Conservation (phyloP, 306 rosid genomes). For the Lablab purpureus region DNA sequence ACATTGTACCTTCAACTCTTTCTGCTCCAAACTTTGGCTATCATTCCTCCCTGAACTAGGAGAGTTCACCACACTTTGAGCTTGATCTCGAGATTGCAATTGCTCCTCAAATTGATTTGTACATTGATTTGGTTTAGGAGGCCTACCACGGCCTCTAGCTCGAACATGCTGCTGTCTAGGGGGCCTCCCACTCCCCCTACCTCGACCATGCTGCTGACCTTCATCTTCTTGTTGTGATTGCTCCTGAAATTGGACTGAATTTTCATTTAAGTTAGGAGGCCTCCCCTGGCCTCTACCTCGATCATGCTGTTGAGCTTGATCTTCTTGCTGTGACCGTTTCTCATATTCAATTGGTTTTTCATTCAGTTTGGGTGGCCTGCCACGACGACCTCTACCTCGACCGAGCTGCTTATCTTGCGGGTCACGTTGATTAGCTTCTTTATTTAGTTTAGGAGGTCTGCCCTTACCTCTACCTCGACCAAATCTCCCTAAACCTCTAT, state of each 20-base stretch:
- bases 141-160: constrained; percentile 1
- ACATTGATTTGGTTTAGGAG: not conserved
- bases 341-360: not conserved
- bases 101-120: not conserved
- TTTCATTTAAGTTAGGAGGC: too few species aligned
- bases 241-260: too few species aligned
- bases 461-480: constrained; percentile 1
- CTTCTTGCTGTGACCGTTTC: not conserved
- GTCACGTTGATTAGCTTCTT: not conserved
- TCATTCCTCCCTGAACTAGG: constrained; percentile 16
- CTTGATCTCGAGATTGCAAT: not conserved
- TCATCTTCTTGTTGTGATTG: not conserved
- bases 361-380: not conserved
- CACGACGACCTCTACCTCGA: not conserved
- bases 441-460: constrained; percentile 23
- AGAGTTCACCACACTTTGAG: constrained; percentile 23
- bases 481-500: constrained; percentile 38
- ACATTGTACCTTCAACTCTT: not conserved
- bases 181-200: not conserved
- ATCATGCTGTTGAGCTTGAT: not conserved
- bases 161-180: not conserved
- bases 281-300: not conserved
- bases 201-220: not conserved
- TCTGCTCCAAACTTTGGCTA: not conserved
- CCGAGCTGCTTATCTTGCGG: constrained; percentile 14